These are phyloP conservation scores for Anthoceros angustus DNA, from an alignment of 225 moss, liverwort and hornwort genomes.

Conservation along the genomic window DNA sequence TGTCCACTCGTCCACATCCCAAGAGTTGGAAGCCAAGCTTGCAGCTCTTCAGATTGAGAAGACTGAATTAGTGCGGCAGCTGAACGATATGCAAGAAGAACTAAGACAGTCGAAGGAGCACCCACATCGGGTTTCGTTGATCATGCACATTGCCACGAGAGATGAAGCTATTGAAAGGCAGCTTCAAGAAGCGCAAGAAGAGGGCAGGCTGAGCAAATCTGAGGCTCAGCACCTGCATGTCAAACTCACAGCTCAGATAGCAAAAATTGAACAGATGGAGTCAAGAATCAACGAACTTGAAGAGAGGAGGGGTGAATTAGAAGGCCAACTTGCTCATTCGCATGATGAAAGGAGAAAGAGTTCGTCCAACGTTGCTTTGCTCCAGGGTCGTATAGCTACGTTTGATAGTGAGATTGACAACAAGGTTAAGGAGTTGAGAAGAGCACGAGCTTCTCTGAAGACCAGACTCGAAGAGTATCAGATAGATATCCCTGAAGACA, in stretches of 20 bases:
- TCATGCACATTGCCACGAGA: background rate
- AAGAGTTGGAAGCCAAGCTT: too few species aligned
- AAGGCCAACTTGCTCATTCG: background rate
- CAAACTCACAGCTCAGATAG: background rate
- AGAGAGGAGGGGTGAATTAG: background rate
- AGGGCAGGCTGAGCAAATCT: background rate
- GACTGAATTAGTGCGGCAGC: too few species aligned
- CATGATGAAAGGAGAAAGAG: background rate
- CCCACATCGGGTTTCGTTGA: background rate
- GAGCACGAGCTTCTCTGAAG: background rate
- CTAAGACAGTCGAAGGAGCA: too few species aligned
- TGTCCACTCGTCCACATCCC: too few species aligned
- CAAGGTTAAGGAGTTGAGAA: background rate
- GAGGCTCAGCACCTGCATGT: background rate
- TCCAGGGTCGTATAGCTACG: background rate
- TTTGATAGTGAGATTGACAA: background rate
- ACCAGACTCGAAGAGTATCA: background rate
- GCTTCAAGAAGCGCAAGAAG: background rate
- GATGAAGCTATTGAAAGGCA: background rate
- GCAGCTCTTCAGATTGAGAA: too few species aligned
- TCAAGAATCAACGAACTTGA: background rate
- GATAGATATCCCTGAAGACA: background rate
- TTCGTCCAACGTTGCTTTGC: background rate
- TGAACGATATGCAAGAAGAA: too few species aligned
- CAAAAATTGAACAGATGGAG: background rate